These are phyloP conservation scores for Nemania serpens DNA, from an alignment of 2,329 filamentous ascomycete genomes.

Conservation along the genomic window DNA sequence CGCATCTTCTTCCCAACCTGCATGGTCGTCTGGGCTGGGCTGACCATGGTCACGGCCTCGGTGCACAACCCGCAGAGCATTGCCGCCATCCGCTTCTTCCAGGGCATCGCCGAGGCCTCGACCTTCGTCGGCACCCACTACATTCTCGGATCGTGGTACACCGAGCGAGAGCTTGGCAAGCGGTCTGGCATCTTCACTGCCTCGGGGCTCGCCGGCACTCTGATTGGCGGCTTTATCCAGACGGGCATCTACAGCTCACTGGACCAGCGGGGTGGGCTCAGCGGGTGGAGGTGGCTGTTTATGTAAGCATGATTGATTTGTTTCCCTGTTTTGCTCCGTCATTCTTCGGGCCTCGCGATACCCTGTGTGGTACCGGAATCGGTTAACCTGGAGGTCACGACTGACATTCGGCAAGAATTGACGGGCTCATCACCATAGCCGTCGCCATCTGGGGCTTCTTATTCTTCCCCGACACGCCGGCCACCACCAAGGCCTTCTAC, in stretches of 20 bases:
- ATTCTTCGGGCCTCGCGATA: no score
- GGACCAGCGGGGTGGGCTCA: conserved; percentile 53
- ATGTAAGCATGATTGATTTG: conserved; percentile 33
- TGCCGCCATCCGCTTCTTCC: conserved; percentile 63
- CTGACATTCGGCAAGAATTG: conserved; percentile 39
- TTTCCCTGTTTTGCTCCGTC: not conserved
- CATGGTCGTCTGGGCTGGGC: conserved; percentile 66
- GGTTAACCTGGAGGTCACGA: no score
- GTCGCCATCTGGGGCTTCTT: conserved; percentile 60
- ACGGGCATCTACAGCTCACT: conserved; percentile 53
- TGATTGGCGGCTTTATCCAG: conserved; percentile 67
- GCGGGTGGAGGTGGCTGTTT: conserved; percentile 61
- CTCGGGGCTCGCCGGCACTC: conserved; percentile 62
- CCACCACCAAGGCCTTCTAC: conserved; percentile 55
- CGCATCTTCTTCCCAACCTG: conserved; percentile 67
- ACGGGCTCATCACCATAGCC: conserved; percentile 61
- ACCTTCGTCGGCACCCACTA: conserved; percentile 65
- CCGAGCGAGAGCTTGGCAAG: conserved; percentile 63
- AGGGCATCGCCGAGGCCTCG: conserved; percentile 59
- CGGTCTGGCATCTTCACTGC: conserved; percentile 65
- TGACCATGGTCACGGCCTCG: conserved; percentile 66
- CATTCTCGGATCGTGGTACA: conserved; percentile 66
- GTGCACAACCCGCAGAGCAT: conserved; percentile 57
- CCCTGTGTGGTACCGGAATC: no score
- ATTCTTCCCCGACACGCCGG: conserved; percentile 58